Evolutionary conservation across 2,329 filamentous ascomycete genomes (phyloP), one percentile per base, ranked within the genome.

Genomic region (Hymenoscyphus albidus): DNA sequence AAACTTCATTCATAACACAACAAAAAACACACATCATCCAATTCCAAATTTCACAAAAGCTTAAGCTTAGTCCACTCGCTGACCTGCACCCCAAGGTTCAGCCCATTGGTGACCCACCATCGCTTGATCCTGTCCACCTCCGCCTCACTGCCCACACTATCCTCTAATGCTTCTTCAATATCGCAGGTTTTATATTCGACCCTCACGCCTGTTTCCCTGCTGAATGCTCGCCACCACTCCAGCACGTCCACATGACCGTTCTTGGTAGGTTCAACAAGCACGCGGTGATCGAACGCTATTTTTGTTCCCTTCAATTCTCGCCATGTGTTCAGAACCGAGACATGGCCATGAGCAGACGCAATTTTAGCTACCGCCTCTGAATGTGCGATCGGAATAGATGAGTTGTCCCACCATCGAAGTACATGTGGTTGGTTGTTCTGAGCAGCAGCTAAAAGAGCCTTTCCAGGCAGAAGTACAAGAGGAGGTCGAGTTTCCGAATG

Each of bases 101-200:
- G 76, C 0, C 88, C 88, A 72, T 90, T 90, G 62, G 58, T 85
- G 80, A 91, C 89, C 94, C 94, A 98, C 94, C 94, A 98, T 68
- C 84, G 82, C 64, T 91, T 81, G 18, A 96, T 91, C 44, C 84
- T 83, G 69, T 88, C 86, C 67, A 92, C 89, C 62, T 89, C 88
- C 4, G 81, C 77, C 3, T 72, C 71, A 62, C 68, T 72, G 9
- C 85, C 85, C 59, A 94, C 85, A 27, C 92, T 91, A 75, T 97
- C 93, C 75, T 97, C 93, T 48, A 97, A 82, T 0, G 93, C 93
- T 78, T 97, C 94, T 76, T 97, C 93, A 67, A 98, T 95, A 76
- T 96, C 93, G 76, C 93, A 97, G 0, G 92, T 96, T 76, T 94
- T 93, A 77, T 97, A 97, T 76, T 96, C 92, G 32, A 97, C 93